A percentile compares a stretch with the other conserved stretches of the same genome.
These are phyloP conservation scores for Triangularia setosa DNA, from an alignment of 2,329 filamentous ascomycete genomes.

Conservation along the genomic window DNA sequence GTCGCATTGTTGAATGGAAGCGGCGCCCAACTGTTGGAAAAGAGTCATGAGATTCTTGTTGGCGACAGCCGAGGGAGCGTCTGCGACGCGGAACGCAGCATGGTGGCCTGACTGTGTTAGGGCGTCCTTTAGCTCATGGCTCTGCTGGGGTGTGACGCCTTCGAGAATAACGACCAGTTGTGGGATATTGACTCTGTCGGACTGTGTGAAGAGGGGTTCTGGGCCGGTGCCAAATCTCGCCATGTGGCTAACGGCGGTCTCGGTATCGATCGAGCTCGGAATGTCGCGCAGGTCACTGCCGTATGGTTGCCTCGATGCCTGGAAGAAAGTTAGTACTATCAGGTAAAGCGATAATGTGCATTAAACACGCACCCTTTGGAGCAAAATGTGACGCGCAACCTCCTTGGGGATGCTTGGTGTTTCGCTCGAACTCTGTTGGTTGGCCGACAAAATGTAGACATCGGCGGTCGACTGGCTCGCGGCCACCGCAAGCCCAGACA, in stretches of 20 bases:
- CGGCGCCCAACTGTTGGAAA: conserved; percentile 35
- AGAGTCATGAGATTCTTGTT: conserved; percentile 41
- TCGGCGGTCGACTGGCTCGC: conserved; percentile 43
- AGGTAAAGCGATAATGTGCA: not conserved
- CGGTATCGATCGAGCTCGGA: conserved; percentile 39
- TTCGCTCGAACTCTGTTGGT: conserved; percentile 30
- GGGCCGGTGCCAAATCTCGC: conserved; percentile 56
- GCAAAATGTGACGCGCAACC: conserved; percentile 55
- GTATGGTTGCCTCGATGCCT: conserved; percentile 29
- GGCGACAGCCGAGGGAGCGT: conserved; percentile 41
- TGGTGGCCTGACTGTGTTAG: conserved; percentile 34
- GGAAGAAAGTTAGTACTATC: not conserved
- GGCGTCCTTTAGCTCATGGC: conserved; percentile 40
- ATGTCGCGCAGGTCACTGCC: conserved; percentile 47
- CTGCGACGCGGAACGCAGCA: conserved; percentile 48
- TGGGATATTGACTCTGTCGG: conserved; percentile 34
- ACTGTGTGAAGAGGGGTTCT: conserved; percentile 46
- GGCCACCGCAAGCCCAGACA: conserved; percentile 29
- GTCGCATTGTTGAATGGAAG: conserved; percentile 36
- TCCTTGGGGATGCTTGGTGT: conserved; percentile 47
- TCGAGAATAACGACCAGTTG: conserved; percentile 60
- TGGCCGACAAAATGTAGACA: conserved; percentile 49
- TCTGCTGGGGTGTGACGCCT: conserved; percentile 47
- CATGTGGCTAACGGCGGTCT: conserved; percentile 52
- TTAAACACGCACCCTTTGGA: conserved; percentile 46